A percentile compares a stretch with the other conserved stretches of the same genome.
phyloP scores from a whole-genome alignment of 75 land plant genomes.

The Sequoia sempervirens region DNA sequence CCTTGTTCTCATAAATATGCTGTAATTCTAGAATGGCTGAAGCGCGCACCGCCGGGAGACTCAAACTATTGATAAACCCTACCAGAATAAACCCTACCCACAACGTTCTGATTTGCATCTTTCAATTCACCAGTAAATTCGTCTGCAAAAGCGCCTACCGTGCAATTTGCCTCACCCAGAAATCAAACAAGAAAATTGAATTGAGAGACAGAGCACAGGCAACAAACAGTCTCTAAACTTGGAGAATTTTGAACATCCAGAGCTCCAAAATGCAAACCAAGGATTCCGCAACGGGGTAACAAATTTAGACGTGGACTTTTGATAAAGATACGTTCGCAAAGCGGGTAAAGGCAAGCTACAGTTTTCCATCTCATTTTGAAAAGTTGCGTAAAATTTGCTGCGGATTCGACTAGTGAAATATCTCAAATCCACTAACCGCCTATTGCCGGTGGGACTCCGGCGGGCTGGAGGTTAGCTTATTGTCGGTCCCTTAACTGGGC shows the following conservation, averaged over 20 bases:
- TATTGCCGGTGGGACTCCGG: background rate
- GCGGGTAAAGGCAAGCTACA: background rate
- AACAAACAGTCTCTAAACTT: no score
- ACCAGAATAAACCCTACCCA: background rate
- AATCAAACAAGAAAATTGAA: no score
- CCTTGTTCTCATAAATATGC: conserved; percentile 29
- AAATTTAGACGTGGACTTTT: background rate
- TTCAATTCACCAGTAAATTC: background rate
- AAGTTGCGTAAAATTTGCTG: background rate
- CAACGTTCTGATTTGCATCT: background rate
- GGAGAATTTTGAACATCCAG: background rate
- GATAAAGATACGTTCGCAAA: background rate
- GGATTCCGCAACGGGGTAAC: no score
- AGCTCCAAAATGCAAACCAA: background rate
- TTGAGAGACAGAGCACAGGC: background rate
- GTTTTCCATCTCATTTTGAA: background rate
- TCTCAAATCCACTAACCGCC: no score
- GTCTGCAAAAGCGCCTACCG: background rate
- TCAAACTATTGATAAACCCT: background rate
- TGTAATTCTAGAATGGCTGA: conserved; percentile 15
- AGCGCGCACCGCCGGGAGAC: background rate
- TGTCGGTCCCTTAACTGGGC: background rate
- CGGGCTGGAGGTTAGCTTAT: background rate
- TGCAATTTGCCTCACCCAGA: background rate
- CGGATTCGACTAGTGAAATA: background rate